Evolutionary conservation across 2,329 filamentous ascomycete genomes (phyloP).

Genomic region (Cadophora luteo-olivacea): DNA sequence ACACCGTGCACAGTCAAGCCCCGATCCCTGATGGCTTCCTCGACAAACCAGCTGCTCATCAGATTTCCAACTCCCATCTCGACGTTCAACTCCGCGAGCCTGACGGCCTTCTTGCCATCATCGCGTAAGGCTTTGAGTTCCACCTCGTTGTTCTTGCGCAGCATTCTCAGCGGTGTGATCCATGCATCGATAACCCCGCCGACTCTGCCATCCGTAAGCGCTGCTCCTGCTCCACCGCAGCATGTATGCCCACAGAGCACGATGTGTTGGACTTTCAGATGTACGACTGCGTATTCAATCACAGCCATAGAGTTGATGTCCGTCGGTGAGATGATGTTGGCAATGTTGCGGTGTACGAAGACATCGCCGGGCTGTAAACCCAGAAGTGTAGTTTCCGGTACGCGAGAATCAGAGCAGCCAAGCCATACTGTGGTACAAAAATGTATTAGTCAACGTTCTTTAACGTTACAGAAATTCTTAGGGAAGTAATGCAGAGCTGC

Average conservation of each 20-base stretch:
- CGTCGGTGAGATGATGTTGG: slow-evolving; percentile 77
- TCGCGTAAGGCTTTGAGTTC: slow-evolving; percentile 63
- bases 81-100: slow-evolving; percentile 80
- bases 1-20: slow-evolving; percentile 79
- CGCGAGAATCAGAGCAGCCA: slow-evolving; percentile 85
- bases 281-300: slow-evolving; percentile 78
- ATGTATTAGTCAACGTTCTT: slow-evolving; percentile 18
- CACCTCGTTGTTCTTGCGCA: slow-evolving; percentile 54
- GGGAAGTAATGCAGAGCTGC: not conserved
- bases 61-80: slow-evolving; percentile 70
- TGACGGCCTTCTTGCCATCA: slow-evolving; percentile 59
- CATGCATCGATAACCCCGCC: slow-evolving; percentile 63
- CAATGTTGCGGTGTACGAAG: slow-evolving; percentile 91
- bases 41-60: slow-evolving; percentile 71
- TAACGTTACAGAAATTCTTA: not conserved
- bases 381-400: slow-evolving; percentile 82
- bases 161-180: slow-evolving; percentile 57
- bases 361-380: slow-evolving; percentile 82
- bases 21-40: slow-evolving; percentile 73
- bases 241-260: slow-evolving; percentile 73
- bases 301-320: slow-evolving; percentile 79
- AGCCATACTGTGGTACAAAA: slow-evolving; percentile 71
- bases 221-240: slow-evolving; percentile 71
- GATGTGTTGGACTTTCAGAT: slow-evolving; percentile 75
- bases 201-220: slow-evolving; percentile 54